Base-by-base conservation (phyloP, 352 stramenopile genomes). In the Globisporangium okanoganense region DNA sequence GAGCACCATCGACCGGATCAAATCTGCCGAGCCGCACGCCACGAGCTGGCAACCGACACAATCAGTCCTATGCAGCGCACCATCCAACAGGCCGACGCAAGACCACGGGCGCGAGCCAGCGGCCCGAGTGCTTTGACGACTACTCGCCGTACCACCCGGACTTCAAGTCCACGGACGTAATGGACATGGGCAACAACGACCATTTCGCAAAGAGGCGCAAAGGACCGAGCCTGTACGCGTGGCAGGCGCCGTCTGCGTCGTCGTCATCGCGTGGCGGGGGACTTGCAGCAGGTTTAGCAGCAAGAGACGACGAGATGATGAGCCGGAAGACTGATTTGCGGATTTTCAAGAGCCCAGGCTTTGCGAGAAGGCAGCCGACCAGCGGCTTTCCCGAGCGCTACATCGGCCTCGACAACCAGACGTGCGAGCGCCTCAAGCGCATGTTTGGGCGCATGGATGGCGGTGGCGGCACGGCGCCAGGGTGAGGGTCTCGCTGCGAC, bases 291-390 rank as follows among this genome's bases (percentile, higher is more conserved):
- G 35, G 50, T 16, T 41, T 41, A n/a, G 18, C 13, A 31, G n/a
- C 45, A n/a, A 35, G 24, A 43, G 7, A 40, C 1, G 5, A 20
- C 20, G 55, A 67, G 10, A 35, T 54, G 10, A 35, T 54, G 2
- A 66, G 65, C 43, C 73, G 67, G 5, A 82, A 78, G 27, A 87
- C 78, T 0, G 75, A 90, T 52, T 51, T 90, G 66, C 79, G 78
- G n/a, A 92, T 94, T 62, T 94, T 94, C 66, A 92, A 90, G 49
- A 86, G 80, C 40, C 80, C 84, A 0, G 76, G 64, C 2, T 78
- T 85, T 43, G 67, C 60, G 20, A 68, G 76, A 20, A 70, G 82
- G 4, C 72, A 85, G 48, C 74, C 79, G 1, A 85, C 70, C 20
- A 73, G 71, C 0, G 71, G 73, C 22, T 89, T 87, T 48, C 79